Base-by-base conservation (phyloP, 345 rosid genomes). In the Linum trigynum region DNA sequence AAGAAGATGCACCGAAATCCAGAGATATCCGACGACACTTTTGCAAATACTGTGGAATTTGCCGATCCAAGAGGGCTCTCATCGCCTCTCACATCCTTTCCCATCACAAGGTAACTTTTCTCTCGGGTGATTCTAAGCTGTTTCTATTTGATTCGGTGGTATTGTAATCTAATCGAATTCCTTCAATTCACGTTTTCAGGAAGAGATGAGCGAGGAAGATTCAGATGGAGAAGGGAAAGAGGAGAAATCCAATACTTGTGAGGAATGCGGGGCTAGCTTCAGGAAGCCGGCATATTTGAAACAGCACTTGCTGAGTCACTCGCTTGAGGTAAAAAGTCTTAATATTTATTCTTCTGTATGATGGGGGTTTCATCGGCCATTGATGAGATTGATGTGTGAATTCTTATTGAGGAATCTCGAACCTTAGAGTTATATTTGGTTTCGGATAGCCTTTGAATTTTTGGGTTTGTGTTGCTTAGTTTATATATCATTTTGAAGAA, bases 271-370 rank as follows among this genome's bases (percentile, higher is more conserved):
- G 56, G 86, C 84, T 43, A 68, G 75, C 55, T 94, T 94, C 58
- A 90, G 74, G 66, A 94, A 90, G 73, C 91, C 91, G 17, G 92
- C 99, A 51, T 76, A 90, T 68, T 77, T 94, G 76, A 84, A 76
- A 69, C 96, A 90, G 55, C 99, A 94, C 68, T 77, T 83, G 89
- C 92, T 77, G 65, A 82, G 95, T 40, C 99, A 90, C 76, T 90
- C 86, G 0, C 69, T 85, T 35, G 95, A 85, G 97, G 96, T 90
- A 80, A 23, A 23, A 23, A 23, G 32, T 23, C 32, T 23, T 23
- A 23, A 23, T 23, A 23, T 23, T 23, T 23, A 23, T 1, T 23
- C 32, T 0, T 23, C 32, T 23, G 32, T 23, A 0, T 23, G 32
- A 23, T 1, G 32, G 32, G 32, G 32, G 32, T 23, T 23, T 23